Percentiles rank a stretch among this genome's conserved stretches.
These are phyloP conservation scores for Withania somnifera DNA, from an alignment of 305 asterid species.

Conservation along the genomic window DNA sequence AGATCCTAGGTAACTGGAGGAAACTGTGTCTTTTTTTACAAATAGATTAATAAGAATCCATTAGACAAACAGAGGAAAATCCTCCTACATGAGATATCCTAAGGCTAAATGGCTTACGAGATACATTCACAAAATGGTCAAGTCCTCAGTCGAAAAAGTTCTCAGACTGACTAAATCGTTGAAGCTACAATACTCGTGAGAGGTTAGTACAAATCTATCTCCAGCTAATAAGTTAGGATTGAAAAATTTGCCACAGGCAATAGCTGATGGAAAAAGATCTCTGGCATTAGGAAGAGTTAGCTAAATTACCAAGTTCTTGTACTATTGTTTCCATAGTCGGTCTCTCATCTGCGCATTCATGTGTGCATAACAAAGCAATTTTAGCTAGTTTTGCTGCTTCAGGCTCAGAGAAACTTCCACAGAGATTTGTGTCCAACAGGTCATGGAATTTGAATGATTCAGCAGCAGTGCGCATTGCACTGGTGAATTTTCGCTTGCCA, in stretches of 20 bases:
- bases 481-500: constrained; percentile 37
- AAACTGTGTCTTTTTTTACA: constrained; percentile 9
- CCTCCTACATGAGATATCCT: background rate
- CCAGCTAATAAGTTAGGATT: constrained; percentile 8
- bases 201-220: constrained; percentile 24
- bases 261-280: background rate
- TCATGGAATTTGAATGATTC: constrained; percentile 41
- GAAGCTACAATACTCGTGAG: constrained; percentile 4
- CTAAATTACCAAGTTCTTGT: constrained; percentile 24
- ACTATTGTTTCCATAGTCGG: constrained; percentile 48
- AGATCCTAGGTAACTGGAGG: constrained; percentile 22
- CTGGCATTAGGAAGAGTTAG: background rate
- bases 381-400: constrained; percentile 45
- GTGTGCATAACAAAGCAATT: constrained; percentile 55
- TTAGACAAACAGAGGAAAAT: background rate
- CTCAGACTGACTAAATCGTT: background rate
- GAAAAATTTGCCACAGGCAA: background rate
- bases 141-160: constrained; percentile 7
- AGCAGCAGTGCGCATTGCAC: constrained; percentile 40
- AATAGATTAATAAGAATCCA: background rate
- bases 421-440: constrained; percentile 45
- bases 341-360: constrained; percentile 64
- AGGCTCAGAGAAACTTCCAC: constrained; percentile 31
- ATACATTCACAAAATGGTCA: constrained; percentile 7
- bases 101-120: constrained; percentile 7